Base-by-base conservation (phyloP, 805 yeast species). In the Hanseniaspora thailandica region DNA sequence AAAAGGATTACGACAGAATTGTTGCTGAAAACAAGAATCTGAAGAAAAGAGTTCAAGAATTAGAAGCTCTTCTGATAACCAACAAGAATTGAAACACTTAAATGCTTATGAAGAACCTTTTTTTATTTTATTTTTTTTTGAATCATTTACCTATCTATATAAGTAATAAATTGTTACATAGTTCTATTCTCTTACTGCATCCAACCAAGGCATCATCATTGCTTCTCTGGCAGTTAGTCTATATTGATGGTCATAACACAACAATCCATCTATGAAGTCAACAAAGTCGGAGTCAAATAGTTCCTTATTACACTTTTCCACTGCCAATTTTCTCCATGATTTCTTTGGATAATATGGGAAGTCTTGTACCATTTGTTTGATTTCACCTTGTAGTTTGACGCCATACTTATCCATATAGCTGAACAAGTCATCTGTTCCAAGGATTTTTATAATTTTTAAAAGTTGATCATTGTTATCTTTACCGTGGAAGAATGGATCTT, bases 401-500 rank as follows among this genome's bases (percentile, higher is more conserved):
- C 82, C 78, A 64, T 89, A 89, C 66, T 82, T 87, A 34, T 71
- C 66, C 61, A 85, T 69, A 65, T 88, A 89, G 38, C 70, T 71
- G 66, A 77, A 76, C 56, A 89, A 73, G 55, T 82, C 86, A 52
- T 84, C 89, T 1, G 95, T 85, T 2, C 97, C 97, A 61, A 89
- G 70, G 0, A 89, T 88, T 59, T 87, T 77, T 5, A 86, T 88
- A 58, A 89, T 89, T 66, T 89, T 90, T 47, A 89, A 87, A 60
- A 89, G 72, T 66, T 89, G 97, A 67, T 89, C 96, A 41, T 84
- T 83, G 66, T 89, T 88, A 47, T 95, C 84, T 55, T 81, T 84
- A 20, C 97, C 97, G 61, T 86, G 84, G 73, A 89, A 89, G 59
- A 89, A 85, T 6, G 96, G 96, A 61, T 89, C 97, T 66, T 82